These are phyloP conservation scores for Aspergillus funiculosus DNA, from an alignment of 495 filamentous ascomycete species.

Conservation along the genomic window DNA sequence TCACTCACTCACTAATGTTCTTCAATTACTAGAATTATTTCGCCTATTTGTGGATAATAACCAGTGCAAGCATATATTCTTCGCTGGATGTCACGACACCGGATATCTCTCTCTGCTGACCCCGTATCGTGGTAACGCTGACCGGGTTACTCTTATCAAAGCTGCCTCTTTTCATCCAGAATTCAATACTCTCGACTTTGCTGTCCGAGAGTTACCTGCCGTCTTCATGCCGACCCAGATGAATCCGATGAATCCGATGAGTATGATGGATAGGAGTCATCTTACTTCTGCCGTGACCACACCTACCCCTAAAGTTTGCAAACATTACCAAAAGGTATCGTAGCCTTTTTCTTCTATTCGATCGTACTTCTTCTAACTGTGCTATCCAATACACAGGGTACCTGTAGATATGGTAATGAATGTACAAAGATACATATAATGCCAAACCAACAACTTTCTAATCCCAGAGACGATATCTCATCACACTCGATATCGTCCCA, in stretches of 20 bases:
- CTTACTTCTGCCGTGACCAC: too few relatives aligned
- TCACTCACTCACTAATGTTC: too few relatives aligned
- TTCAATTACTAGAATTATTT: conserved; percentile 47
- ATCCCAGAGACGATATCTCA: conserved; percentile 11
- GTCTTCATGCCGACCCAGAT: conserved; percentile 39
- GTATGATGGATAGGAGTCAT: too few relatives aligned
- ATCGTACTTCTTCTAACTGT: background rate
- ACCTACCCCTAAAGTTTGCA: conserved; percentile 33
- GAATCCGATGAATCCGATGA: too few relatives aligned
- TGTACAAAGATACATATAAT: conserved; percentile 37
- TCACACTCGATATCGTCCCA: background rate
- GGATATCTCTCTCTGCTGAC: conserved; percentile 53
- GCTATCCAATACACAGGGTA: conserved; percentile 25
- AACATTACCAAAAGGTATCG: conserved; percentile 37
- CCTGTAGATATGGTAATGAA: conserved; percentile 34
- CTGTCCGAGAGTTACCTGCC: conserved; percentile 38
- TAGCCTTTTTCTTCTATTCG: background rate
- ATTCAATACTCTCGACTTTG: conserved; percentile 32
- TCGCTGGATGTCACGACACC: conserved; percentile 58
- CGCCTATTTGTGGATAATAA: conserved; percentile 52
- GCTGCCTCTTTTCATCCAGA: conserved; percentile 34
- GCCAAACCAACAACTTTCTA: conserved; percentile 26
- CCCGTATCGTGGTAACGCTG: conserved; percentile 40
- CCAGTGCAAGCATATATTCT: conserved; percentile 63
- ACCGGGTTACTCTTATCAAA: conserved; percentile 51